These are phyloP conservation scores for Colletotrichum eleusines DNA, from an alignment of 2,329 filamentous ascomycete species.

Conservation along the genomic window DNA sequence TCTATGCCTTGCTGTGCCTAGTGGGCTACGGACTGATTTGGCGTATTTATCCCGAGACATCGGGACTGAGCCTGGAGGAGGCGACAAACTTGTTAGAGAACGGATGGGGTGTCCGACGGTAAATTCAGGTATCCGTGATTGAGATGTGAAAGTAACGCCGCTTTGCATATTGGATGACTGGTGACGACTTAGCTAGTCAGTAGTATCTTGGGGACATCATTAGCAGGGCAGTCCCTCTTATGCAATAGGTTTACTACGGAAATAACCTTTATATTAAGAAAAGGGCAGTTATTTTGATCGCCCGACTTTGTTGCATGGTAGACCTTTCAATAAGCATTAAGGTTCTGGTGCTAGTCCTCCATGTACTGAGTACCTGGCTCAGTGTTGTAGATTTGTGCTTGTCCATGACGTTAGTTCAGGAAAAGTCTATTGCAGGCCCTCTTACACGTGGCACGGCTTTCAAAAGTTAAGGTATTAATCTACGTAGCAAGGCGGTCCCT, in stretches of 20 bases:
- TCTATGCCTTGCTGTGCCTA: conserved; percentile 81
- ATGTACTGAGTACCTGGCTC: not conserved
- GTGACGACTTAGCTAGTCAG: not conserved
- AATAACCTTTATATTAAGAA: not conserved
- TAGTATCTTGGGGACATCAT: not conserved
- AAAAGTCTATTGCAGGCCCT: not conserved
- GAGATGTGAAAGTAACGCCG: not conserved
- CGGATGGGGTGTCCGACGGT: conserved; percentile 75
- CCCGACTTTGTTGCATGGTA: not conserved
- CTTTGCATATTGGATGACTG: conserved; percentile 4
- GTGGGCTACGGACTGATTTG: conserved; percentile 77
- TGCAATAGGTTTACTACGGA: not conserved
- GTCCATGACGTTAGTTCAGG: not conserved
- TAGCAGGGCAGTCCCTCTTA: not conserved
- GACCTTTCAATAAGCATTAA: not conserved
- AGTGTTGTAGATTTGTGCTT: not conserved
- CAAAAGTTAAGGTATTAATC: too few species aligned
- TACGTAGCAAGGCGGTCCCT: too few species aligned
- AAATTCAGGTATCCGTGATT: conserved; percentile 1
- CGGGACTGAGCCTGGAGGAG: conserved; percentile 84
- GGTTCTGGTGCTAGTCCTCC: not conserved
- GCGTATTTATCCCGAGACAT: conserved; percentile 87
- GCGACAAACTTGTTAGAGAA: conserved; percentile 77
- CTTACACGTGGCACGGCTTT: not conserved
- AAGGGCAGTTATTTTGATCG: not conserved